Base-by-base conservation (phyloP, 495 filamentous ascomycete species). In the Xylaria venustula region DNA sequence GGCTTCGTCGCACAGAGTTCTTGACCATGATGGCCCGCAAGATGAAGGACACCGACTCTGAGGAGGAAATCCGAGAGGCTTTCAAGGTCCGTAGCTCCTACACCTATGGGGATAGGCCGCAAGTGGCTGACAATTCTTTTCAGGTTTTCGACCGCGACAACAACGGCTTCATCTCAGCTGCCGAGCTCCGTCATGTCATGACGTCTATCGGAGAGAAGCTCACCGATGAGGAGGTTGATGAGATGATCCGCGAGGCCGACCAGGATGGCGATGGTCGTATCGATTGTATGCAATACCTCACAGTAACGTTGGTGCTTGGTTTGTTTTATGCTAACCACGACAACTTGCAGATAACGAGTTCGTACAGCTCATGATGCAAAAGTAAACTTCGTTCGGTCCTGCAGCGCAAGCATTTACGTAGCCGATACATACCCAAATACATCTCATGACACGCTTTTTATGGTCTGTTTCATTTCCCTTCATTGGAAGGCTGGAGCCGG, bases 281-380 rank as follows among this genome's bases (percentile, higher is more conserved):
- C 71, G 94, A 98, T 78, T 98, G 94, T 98, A 78, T 41, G 81
- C 68, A 19, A 8, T 55, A 20, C 59, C 30, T 19, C 22, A 26
- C 19, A 14, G 30, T 34, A 53, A 37, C 32, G 30, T 50, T 11
- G 3, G 4, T 25, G 26, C 11, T 26, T 8, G 26, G 41, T 28
- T 56, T 23, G n/a, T 37, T 6, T 2, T 36, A 55, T 49, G 51
- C 80, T 85, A 67, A 85, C 69, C 8, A 1, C 36, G 12, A 19
- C 55, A 15, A 17, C 22, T 19, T 34, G 40, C 73, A 98, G 94
- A 98, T 81, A 98, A 98, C 83, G 94, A 98, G 81, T 98, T 98
- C 75, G 94, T 98, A 68, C 94, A 98, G 82, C 88, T 98, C 73
- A 98, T 98, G 94, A 97, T 98, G 93, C 94, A 98, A 87, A 98